A percentile compares a stretch with the other conserved stretches of the same genome.
phyloP scores from a whole-genome alignment of 257 asterid genomes.

The Solanum stenotomum region DNA sequence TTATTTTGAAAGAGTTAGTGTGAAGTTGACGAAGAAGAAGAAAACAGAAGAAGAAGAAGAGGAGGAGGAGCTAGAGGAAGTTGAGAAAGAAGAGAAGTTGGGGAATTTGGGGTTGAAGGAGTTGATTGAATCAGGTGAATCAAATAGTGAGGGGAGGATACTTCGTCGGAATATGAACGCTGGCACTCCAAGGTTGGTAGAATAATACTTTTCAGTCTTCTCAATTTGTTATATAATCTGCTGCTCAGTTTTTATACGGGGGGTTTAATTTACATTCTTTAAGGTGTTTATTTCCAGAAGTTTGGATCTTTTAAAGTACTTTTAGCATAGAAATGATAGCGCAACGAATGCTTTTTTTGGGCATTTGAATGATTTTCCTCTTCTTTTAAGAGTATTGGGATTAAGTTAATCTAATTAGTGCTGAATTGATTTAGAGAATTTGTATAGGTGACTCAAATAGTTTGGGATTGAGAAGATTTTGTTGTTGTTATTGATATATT shows the following conservation, averaged over 20 bases:
- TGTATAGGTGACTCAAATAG: neutral
- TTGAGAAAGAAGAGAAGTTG: conserved; percentile 25
- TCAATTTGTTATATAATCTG: neutral
- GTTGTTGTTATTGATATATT: neutral
- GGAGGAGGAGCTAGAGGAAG: conserved; percentile 1
- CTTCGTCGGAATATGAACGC: conserved; percentile 69
- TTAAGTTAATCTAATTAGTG: neutral
- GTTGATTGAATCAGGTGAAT: conserved; percentile 56
- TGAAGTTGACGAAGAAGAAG: conserved; percentile 11
- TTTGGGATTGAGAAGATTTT: neutral
- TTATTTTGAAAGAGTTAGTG: conserved; percentile 61
- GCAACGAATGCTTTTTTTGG: neutral
- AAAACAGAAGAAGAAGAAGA: neutral
- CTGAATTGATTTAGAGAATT: neutral
- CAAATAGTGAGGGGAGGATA: conserved; percentile 34
- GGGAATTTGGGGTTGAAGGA: conserved; percentile 70
- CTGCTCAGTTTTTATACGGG: neutral
- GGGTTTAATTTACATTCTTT: neutral
- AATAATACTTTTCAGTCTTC: neutral
- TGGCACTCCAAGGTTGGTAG: conserved; percentile 45
- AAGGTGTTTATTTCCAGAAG: neutral
- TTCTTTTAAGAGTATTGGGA: neutral
- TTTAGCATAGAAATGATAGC: neutral
- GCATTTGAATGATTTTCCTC: neutral
- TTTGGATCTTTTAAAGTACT: neutral